Percentiles rank a stretch among this genome's conserved stretches.
phyloP scores from a whole-genome alignment of 2,329 filamentous ascomycete genomes.

The Fusarium sp. region DNA sequence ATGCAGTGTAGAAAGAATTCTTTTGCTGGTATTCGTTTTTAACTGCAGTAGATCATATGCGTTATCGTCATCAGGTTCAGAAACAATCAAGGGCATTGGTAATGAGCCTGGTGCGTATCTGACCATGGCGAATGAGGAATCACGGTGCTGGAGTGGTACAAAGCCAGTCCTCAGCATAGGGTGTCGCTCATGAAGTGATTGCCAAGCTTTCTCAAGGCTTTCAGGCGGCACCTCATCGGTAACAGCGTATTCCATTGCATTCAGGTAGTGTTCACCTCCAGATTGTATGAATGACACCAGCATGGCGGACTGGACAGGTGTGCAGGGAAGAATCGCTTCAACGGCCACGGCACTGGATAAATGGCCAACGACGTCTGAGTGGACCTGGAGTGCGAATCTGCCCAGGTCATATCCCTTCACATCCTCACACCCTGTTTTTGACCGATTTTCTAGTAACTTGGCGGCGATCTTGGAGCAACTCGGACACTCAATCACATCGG shows the following conservation, averaged over 20 bases:
- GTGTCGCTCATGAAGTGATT: constrained; percentile 63
- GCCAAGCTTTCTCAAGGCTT: constrained; percentile 70
- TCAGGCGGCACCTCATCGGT: constrained; percentile 53
- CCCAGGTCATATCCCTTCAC: constrained; percentile 54
- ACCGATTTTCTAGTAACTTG: constrained; percentile 39
- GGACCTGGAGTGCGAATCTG: constrained; percentile 54
- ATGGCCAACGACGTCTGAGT: constrained; percentile 45
- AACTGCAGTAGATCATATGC: constrained; percentile 54
- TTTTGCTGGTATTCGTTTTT: constrained; percentile 50
- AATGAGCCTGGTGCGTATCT: constrained; percentile 59
- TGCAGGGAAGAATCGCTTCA: constrained; percentile 79
- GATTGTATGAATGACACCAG: constrained; percentile 79
- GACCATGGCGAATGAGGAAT: constrained; percentile 80
- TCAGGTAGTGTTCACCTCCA: constrained; percentile 78
- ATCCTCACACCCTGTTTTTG: not conserved
- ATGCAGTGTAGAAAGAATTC: constrained; percentile 60
- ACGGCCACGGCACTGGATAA: constrained; percentile 52
- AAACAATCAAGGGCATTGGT: constrained; percentile 24
- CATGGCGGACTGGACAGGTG: constrained; percentile 83
- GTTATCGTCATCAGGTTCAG: not conserved
- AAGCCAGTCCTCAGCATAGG: constrained; percentile 85
- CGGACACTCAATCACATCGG: constrained; percentile 78
- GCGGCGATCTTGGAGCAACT: constrained; percentile 58
- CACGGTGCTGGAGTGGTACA: constrained; percentile 67
- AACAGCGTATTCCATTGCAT: constrained; percentile 71